These are phyloP conservation scores for Globomyces sp. DNA, from an alignment of 371 early-diverging fungal genomes.

Conservation along the genomic window DNA sequence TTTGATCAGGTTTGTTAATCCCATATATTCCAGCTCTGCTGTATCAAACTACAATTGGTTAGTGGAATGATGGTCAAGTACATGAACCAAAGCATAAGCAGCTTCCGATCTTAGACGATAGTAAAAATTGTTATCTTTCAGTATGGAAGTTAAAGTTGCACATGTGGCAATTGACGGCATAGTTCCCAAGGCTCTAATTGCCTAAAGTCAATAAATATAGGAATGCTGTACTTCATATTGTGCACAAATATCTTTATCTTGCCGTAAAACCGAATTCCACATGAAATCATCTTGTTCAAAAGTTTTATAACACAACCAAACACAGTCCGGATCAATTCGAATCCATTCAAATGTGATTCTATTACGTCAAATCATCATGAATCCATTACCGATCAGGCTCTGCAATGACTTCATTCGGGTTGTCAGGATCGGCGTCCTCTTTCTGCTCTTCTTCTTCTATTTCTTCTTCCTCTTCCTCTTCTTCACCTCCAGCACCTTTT, in stretches of 20 bases:
- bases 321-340: slow-evolving; percentile 92
- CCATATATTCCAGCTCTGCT: slow-evolving; percentile 14
- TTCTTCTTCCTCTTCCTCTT: slow-evolving; percentile 60
- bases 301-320: slow-evolving; percentile 87
- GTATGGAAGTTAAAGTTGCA: slow-evolving; percentile 24
- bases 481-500: slow-evolving; percentile 20
- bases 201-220: slow-evolving; percentile 42
- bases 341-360: slow-evolving; percentile 93
- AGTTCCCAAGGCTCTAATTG: slow-evolving; percentile 30
- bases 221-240: slow-evolving; percentile 69
- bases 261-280: slow-evolving; percentile 93
- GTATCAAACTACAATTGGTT: slow-evolving; percentile 14
- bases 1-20: slow-evolving; percentile 67
- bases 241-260: slow-evolving; percentile 94
- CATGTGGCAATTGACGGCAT: slow-evolving; percentile 22
- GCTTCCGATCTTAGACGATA: slow-evolving; percentile 94
- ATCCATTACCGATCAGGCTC: slow-evolving; percentile 30
- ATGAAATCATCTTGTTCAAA: slow-evolving; percentile 94
- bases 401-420: slow-evolving; percentile 50
- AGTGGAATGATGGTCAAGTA: slow-evolving; percentile 27
- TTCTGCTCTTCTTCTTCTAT: slow-evolving; percentile 46
- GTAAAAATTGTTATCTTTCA: slow-evolving; percentile 82
- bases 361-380: slow-evolving; percentile 23
- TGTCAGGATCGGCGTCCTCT: slow-evolving; percentile 54
- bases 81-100: slow-evolving; percentile 76